Base-by-base conservation (phyloP, 2,329 filamentous ascomycete genomes). In the Mariannaea elegans region DNA sequence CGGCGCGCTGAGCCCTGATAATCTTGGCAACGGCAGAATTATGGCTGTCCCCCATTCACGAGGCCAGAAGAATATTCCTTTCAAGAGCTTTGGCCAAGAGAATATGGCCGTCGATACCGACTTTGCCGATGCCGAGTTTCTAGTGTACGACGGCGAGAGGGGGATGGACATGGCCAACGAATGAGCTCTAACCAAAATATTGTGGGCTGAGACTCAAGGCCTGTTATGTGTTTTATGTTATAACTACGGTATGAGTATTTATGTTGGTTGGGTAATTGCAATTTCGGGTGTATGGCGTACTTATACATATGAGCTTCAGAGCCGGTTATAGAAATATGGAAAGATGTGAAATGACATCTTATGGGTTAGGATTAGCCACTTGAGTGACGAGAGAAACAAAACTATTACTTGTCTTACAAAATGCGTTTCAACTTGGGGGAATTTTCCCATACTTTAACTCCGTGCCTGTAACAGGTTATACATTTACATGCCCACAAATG, bases 41-140 rank as follows among this genome's bases (percentile, higher is more conserved):
- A 77, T 86, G 70, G 85, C 85, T 3, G 73, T 82, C 29, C 84
- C 85, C 2, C 72, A 68, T 31, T 70, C 76, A 9, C 72, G 72
- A 32, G 54, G 59, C 29, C 64, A 63, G 59, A 76, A 75, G 67
- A 57, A 58, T 50, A 54, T 53, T 18, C 53, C 54, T 13, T 42
- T 65, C 23, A 67, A 65, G 19, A 56, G 61, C 10, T 32, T 72
- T 4, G 80, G 72, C 1, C 81, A 86, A 69, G 82, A 86, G 69
- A 85, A 84, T 63, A 75, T 76, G 63, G 73, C 73, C 4, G 65
- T 76, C 0, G 77, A 77, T 39, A 75, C 76, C 16, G 89, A 92
- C 71, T 92, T 92, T 72, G 87, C 84, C 57, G 90, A 93, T 59
- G 90, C 90, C 0, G 81, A 84, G 1, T 93, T 93, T 60, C 72